Evolutionary conservation across 106 monocot genomes (phyloP), one percentile per base, ranked within the genome.

Genomic region (Cymbidium sinense): DNA sequence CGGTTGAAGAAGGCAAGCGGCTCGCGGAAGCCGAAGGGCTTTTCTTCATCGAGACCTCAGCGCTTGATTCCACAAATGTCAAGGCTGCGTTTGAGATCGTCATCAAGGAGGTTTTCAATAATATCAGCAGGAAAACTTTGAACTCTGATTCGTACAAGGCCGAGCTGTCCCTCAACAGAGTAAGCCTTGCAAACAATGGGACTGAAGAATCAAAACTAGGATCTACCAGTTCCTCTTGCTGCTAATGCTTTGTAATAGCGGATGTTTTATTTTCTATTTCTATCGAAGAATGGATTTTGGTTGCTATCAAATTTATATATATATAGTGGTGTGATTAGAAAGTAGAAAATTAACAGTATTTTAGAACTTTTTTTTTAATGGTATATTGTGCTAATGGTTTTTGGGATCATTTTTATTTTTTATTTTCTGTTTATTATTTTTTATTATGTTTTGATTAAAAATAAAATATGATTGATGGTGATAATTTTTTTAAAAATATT

Each of bases 1-100:
- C 88, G 0, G 72, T 88, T 13, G 88, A 88, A 50, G 85, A 88
- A 78, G 88, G 88, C n/a, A n/a, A n/a, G n/a, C n/a, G n/a, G 1
- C 85, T 88, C 28, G 88, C 88, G 7, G 88, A 88, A 43, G 75
- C 67, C 21, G 75, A 88, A 76, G 88, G 88, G 28, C 44, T 20
- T n/a, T n/a, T n/a, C n/a, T n/a, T n/a, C n/a, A n/a, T n/a, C n/a
- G n/a, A n/a, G n/a, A n/a, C n/a, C n/a, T 88, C 88, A 15, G 88
- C 88, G 6, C 77, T 88, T 4, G 78, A 86, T 70, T 85, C 85
- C n/a, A 88, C 85, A 27, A 88, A 88, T 61, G 88, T 86, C 18
- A 88, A 83, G 81, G 79, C 75, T 4, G 88, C 88, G 13, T 88
- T 88, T 73, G 77, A 84, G 61, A 79, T 84, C 7, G 84, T 84